Conservation (phyloP, 768 basidiomycete species). For the Jaapia argillacea region DNA sequence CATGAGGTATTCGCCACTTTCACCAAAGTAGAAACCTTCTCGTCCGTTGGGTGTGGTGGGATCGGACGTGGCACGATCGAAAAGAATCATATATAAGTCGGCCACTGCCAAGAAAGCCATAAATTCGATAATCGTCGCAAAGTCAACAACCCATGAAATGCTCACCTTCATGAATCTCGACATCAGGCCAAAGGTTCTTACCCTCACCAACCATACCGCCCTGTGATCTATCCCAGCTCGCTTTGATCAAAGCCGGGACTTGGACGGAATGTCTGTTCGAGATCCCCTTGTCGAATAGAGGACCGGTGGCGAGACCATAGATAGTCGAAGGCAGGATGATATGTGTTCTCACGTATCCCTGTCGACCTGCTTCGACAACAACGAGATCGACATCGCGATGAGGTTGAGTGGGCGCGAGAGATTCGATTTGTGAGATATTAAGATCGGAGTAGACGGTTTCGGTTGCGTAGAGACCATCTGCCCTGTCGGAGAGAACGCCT, state of each 20-base stretch:
- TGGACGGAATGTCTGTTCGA: conserved; percentile 43
- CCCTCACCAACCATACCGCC: conserved; percentile 50
- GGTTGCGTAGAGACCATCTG: conserved; percentile 27
- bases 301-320: conserved; percentile 41
- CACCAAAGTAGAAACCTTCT: conserved; percentile 25
- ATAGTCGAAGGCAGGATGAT: conserved; percentile 50
- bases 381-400: conserved; percentile 42
- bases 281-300: conserved; percentile 39
- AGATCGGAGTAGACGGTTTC: conserved; percentile 38
- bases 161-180: conserved; percentile 46
- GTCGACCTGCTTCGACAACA: conserved; percentile 34
- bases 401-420: conserved; percentile 31
- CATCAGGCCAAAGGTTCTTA: conserved; percentile 47
- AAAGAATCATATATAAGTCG: conserved; percentile 31
- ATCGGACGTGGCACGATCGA: conserved; percentile 23
- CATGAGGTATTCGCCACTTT: conserved; percentile 21
- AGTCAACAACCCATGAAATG: background rate
- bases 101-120: conserved; percentile 27
- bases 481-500: conserved; percentile 34
- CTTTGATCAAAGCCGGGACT: conserved; percentile 37
- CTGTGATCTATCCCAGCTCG: conserved; percentile 33
- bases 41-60: conserved; percentile 18
- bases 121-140: background rate
- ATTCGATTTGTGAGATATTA: conserved; percentile 33
- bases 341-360: conserved; percentile 41